Evolutionary conservation across 352 stramenopile species (phyloP).

Genomic region (Blastocystis sp.): DNA sequence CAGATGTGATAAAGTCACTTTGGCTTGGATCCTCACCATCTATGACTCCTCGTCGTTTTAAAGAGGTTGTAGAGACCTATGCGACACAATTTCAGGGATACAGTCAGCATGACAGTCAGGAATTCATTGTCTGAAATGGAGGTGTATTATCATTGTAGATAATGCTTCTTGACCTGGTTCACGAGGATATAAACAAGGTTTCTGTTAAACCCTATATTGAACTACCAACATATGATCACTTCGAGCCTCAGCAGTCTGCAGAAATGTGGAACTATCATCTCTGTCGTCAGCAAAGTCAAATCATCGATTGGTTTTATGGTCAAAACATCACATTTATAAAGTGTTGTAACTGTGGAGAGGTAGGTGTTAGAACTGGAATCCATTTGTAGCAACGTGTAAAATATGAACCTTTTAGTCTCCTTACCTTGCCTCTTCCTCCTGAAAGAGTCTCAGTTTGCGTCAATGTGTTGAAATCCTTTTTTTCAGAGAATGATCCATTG

Average conservation of each 20-base stretch:
- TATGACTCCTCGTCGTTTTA: slow-evolving; percentile 71
- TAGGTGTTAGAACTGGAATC: slow-evolving; percentile 33
- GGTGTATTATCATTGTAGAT: slow-evolving; percentile 73
- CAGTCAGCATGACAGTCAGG: slow-evolving; percentile 84
- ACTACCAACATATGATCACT: slow-evolving; percentile 73
- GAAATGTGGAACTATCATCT: slow-evolving; percentile 73
- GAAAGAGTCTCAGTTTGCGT: not conserved
- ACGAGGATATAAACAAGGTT: slow-evolving; percentile 84
- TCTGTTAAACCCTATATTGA: slow-evolving; percentile 81
- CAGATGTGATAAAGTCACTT: slow-evolving; percentile 76
- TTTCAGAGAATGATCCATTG: not conserved
- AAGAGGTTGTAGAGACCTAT: slow-evolving; percentile 70
- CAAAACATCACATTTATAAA: slow-evolving; percentile 74
- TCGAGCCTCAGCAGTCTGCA: slow-evolving; percentile 73
- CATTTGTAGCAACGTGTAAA: slow-evolving; percentile 61
- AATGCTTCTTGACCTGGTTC: slow-evolving; percentile 78
- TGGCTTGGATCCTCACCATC: slow-evolving; percentile 72
- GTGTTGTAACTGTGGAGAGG: slow-evolving; percentile 73
- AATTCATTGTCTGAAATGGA: slow-evolving; percentile 73
- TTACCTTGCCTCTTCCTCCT: slow-evolving; percentile 72
- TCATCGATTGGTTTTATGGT: slow-evolving; percentile 77
- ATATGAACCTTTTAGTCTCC: slow-evolving; percentile 73
- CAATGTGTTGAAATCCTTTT: not conserved
- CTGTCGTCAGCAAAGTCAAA: slow-evolving; percentile 73
- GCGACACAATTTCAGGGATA: slow-evolving; percentile 78